Conservation (phyloP, 192 early-diverging fungal genomes). For the Backusella liffmaniae region DNA sequence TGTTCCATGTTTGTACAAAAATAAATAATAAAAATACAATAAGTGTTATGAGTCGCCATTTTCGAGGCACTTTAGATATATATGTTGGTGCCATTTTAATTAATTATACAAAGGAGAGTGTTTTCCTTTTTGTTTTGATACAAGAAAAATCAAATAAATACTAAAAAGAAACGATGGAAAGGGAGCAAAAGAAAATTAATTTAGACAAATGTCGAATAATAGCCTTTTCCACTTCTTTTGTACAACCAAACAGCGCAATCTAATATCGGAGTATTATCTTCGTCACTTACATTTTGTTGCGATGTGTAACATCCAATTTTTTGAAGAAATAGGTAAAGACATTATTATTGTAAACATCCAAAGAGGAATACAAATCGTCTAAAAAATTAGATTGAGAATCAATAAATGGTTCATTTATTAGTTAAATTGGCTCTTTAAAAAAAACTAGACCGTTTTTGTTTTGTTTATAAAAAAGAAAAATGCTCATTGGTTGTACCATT, state of each 20-base stretch:
- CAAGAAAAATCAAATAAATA: background rate
- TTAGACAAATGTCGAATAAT: background rate
- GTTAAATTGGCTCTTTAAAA: background rate
- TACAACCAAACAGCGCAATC: background rate
- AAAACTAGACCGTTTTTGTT: background rate
- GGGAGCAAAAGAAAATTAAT: background rate
- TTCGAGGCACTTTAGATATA: background rate
- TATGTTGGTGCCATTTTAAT: background rate
- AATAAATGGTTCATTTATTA: background rate
- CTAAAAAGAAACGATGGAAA: background rate
- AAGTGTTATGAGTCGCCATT: background rate
- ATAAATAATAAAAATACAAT: background rate
- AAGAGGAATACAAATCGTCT: background rate
- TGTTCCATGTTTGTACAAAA: background rate
- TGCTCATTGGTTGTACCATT: background rate
- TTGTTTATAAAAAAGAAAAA: background rate
- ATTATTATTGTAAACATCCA: background rate
- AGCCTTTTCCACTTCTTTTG: background rate
- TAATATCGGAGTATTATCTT: background rate
- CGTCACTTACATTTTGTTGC: background rate
- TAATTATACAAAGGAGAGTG: background rate
- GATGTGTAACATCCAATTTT: background rate
- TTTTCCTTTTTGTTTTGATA: background rate
- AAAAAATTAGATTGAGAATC: too few relatives aligned
- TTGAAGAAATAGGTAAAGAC: background rate